Base-by-base conservation (phyloP, 2,329 filamentous ascomycete genomes). In the Colletotrichum siamense region DNA sequence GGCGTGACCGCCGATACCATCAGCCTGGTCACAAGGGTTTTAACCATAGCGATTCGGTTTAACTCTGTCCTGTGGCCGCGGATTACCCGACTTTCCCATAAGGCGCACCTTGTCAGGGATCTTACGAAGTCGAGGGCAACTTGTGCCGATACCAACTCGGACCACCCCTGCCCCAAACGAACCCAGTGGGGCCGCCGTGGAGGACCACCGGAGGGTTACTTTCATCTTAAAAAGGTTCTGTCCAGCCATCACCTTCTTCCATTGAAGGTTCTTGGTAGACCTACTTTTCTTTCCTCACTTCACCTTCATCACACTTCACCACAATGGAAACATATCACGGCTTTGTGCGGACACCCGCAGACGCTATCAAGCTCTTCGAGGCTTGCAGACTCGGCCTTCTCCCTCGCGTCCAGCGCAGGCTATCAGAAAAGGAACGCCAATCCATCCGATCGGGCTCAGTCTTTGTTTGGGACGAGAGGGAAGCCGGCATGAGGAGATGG, bases 381-480 rank as follows among this genome's bases (percentile, higher is more conserved):
- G 97, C 97, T 77, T 99, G 96, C 85, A 92, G 96, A 79, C 89
- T 98, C 62, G 97, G 97, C 71, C 89, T 98, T 65, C 88, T 99
- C 64, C 97, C 97, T 34, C 93, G 97, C 79, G 97, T 99, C 8
- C 97, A 99, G 87, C 92, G 97, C 80, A 91, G 97, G 81, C 87
- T 98, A 76, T 99, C 97, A 4, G 97, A 99, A 86, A 99, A 99
- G 87, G 97, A 99, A 87, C 92, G 97, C 77, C 96, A 98, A 83
- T 95, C 95, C 6, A 99, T 99, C 84, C 94, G 95, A 82, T 98
- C 96, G 1, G 97, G 97, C 59, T 99, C 97, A 0, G 96, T 99
- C 5, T 99, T 99, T 82, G 97, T 99, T n/a, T 99, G 97, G 97
- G 97, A 99, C 85, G 97, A 99, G 88, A 91, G 96, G 80, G 97